A percentile compares a stretch with the other conserved stretches of the same genome.
Evolutionary conservation across 2,329 filamentous ascomycete genomes (phyloP).

Genomic region (Talaromyces rugulosus): DNA sequence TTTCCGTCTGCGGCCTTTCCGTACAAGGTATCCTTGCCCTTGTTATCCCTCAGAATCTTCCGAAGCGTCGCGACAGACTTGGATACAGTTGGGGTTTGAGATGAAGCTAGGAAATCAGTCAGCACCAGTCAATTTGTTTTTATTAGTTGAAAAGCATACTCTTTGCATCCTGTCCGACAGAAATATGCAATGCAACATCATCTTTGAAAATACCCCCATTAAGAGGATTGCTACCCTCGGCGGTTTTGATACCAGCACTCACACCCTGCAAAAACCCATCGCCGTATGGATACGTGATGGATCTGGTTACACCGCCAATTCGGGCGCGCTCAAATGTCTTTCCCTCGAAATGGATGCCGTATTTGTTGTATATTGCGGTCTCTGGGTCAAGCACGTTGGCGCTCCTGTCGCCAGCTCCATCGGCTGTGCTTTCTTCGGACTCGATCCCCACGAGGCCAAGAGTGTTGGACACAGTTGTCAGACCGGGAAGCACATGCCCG

Average conservation of each 20-base stretch:
- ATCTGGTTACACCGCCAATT: conserved; percentile 56
- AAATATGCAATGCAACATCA: conserved; percentile 54
- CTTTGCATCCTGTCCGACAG: conserved; percentile 34
- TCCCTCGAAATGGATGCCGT: conserved; percentile 44
- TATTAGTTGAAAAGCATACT: conserved; percentile 8
- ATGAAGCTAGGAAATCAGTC: conserved; percentile 2
- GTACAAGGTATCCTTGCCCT: conserved; percentile 34
- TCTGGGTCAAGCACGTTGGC: conserved; percentile 47
- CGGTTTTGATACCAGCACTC: conserved; percentile 56
- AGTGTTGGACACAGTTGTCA: conserved; percentile 58
- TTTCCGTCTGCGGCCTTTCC: conserved; percentile 32
- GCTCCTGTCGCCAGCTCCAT: conserved; percentile 48
- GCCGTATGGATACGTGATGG: conserved; percentile 54
- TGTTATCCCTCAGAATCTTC: conserved; percentile 31
- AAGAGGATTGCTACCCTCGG: conserved; percentile 45
- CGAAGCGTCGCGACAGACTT: conserved; percentile 30
- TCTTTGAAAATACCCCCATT: conserved; percentile 48
- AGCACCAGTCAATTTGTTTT: neutral
- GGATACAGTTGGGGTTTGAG: conserved; percentile 26
- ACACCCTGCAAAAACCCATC: conserved; percentile 51
- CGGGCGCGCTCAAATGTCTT: conserved; percentile 54
- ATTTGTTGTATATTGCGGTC: conserved; percentile 38
- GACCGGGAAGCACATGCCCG: conserved; percentile 57
- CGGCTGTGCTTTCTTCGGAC: conserved; percentile 47
- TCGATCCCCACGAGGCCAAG: conserved; percentile 63